Percentiles rank a stretch among this genome's conserved stretches.
Conservation (phyloP, 2,329 filamentous ascomycete species). For the Fusarium caatingaense region DNA sequence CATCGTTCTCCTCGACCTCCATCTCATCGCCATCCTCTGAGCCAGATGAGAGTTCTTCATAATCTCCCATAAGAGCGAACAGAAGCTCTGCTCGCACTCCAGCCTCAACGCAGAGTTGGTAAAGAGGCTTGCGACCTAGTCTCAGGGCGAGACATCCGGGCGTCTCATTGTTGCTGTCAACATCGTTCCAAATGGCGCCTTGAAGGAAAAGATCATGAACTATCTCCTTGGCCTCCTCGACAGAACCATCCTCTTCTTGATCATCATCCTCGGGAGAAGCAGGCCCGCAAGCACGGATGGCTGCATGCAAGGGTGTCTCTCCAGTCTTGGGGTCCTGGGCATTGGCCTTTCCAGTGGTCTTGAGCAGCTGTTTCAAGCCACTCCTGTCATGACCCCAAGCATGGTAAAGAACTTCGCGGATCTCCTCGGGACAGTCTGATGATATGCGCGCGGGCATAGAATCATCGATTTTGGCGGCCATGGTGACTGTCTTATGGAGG, state of each 20-base stretch:
- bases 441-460: slow-evolving; percentile 65
- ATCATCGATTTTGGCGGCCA: slow-evolving; percentile 57
- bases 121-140: slow-evolving; percentile 76
- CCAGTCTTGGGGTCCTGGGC: slow-evolving; percentile 87
- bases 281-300: slow-evolving; percentile 79
- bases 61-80: slow-evolving; percentile 83
- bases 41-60: slow-evolving; percentile 75
- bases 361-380: slow-evolving; percentile 76
- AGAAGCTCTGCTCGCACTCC: slow-evolving; percentile 92
- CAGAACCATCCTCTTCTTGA: slow-evolving; percentile 54
- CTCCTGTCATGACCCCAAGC: slow-evolving; percentile 72
- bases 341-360: slow-evolving; percentile 72
- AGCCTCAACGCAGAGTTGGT: slow-evolving; percentile 86
- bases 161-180: slow-evolving; percentile 88
- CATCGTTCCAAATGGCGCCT: slow-evolving; percentile 97
- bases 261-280: slow-evolving; percentile 46
- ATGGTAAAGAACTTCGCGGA: slow-evolving; percentile 63
- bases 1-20: slow-evolving; percentile 59
- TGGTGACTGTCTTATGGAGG: slow-evolving; percentile 33
- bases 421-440: slow-evolving; percentile 61
- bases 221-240: slow-evolving; percentile 73
- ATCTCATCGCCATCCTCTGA: slow-evolving; percentile 62
- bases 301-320: slow-evolving; percentile 88
- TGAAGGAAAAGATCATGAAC: slow-evolving; percentile 83
- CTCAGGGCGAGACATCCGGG: slow-evolving; percentile 85